Base-by-base conservation (phyloP, 2,329 filamentous ascomycete genomes). In the Colletotrichum brevisporum region DNA sequence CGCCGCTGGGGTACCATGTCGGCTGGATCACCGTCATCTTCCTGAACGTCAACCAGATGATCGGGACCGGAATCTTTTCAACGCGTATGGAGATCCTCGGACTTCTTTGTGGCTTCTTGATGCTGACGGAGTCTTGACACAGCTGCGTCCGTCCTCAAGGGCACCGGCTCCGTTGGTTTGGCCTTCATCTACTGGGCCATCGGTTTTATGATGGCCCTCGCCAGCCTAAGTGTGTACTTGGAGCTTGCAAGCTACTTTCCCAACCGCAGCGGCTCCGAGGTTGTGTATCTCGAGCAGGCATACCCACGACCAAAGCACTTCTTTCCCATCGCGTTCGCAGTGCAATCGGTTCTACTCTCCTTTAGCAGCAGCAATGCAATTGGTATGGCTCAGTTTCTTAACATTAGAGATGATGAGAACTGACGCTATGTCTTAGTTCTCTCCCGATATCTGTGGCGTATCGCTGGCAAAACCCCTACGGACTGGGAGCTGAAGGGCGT, bases 251-350 rank as follows among this genome's bases (percentile, higher is more conserved):
- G 88, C 1, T 92, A 89, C 70, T 92, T 92, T 67, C 90, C 90
- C 0, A 91, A 87, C 74, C 86, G 90, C 10, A 91, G 88, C 1
- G 90, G 90, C 0, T 85, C 86, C 0, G 89, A 92, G 73, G 90
- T 91, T 0, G 90, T 91, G 0, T 92, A 91, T 70, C 83, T 92
- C 0, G 90, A 92, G 72, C 90, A 92, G 73, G 88, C 89, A 0
- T 93, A 86, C 71, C 90, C 90, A 0, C 83, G 88, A 1, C 91
- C 90, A 0, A 86, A 83, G 62, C 90, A 89, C 74, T 84, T 92
- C 69, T 88, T 92, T 53, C 89, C 90, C 0, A 88, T 88, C 0
- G 83, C 88, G 0, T 92, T 90, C 74, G 90, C 90, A 0, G 85
- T 91, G 4, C 88, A 90, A 74, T 85, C 86, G 0, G 88, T 92